Evolutionary conservation across 768 basidiomycete genomes (phyloP).

Genomic region (Kockovaella imperatae): DNA sequence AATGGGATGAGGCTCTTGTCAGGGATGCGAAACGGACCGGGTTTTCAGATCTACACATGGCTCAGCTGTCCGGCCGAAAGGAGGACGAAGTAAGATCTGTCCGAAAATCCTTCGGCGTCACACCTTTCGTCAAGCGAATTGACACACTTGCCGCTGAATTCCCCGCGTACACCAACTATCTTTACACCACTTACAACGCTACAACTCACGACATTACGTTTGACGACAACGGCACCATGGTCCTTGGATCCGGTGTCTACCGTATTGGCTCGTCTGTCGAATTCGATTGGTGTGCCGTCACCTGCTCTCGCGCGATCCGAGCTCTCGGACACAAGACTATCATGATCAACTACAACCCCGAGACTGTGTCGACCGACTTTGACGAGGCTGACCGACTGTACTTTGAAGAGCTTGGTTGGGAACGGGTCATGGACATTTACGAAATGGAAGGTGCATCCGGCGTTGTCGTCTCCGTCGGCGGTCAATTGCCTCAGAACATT

Average conservation of each 20-base stretch:
- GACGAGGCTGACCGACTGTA: constrained; percentile 98
- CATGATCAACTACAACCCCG: constrained; percentile 99
- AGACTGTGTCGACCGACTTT: constrained; percentile 98
- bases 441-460: constrained; percentile 88
- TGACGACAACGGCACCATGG: constrained; percentile 97
- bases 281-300: constrained; percentile 99
- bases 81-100: constrained; percentile 74
- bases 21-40: constrained; percentile 84
- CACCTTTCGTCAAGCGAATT: constrained; percentile 97
- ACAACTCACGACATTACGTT: constrained; percentile 92
- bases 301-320: constrained; percentile 84
- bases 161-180: constrained; percentile 97
- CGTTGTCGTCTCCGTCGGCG: constrained; percentile 93
- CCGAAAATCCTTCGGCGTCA: constrained; percentile 79
- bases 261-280: constrained; percentile 97
- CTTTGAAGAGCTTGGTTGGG: constrained; percentile 96
- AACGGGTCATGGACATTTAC: constrained; percentile 99
- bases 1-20: constrained; percentile 69
- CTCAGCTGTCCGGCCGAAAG: constrained; percentile 62
- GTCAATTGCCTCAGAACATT: constrained; percentile 97
- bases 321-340: constrained; percentile 89
- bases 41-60: constrained; percentile 88
- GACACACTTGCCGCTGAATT: constrained; percentile 98
- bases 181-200: constrained; percentile 98
- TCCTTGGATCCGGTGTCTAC: constrained; percentile 94